Evolutionary conservation across 2,329 filamentous ascomycete genomes (phyloP).

Genomic region (Cladosporium austrohemisphaericum): DNA sequence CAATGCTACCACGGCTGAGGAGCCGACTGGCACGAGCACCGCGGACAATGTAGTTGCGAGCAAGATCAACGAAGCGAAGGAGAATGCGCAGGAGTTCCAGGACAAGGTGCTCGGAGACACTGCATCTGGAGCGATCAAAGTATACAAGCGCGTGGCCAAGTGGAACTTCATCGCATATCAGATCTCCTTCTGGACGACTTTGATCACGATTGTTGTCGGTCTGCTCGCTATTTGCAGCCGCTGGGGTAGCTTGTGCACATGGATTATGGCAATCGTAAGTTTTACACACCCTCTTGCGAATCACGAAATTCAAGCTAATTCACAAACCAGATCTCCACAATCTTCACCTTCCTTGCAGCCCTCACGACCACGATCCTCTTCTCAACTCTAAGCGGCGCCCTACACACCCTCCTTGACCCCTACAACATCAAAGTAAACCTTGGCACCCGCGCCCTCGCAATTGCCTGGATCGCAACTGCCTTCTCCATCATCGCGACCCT

Average conservation of each 20-base stretch:
- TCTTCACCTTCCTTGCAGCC: conserved; percentile 63
- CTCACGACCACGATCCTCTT: conserved; percentile 72
- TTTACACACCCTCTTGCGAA: conserved; percentile 30
- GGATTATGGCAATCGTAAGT: conserved; percentile 66
- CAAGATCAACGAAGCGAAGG: conserved; percentile 46
- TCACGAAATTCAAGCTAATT: conserved; percentile 18
- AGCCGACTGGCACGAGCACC: conserved; percentile 17
- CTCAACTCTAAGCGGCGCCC: conserved; percentile 62
- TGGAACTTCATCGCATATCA: conserved; percentile 84
- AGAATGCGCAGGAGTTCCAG: conserved; percentile 40
- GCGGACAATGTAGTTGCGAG: conserved; percentile 31
- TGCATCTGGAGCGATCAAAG: conserved; percentile 63
- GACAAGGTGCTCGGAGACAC: conserved; percentile 57
- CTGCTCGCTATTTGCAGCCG: conserved; percentile 80
- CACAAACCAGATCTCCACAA: conserved; percentile 41
- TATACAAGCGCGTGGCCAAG: conserved; percentile 69
- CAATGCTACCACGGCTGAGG: conserved; percentile 45
- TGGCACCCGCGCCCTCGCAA: conserved; percentile 65
- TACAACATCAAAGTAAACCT: conserved; percentile 68
- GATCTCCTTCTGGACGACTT: conserved; percentile 66
- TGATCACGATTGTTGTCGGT: conserved; percentile 70
- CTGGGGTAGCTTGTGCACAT: conserved; percentile 76
- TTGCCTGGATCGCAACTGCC: conserved; percentile 74
- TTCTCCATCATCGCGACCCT: conserved; percentile 71
- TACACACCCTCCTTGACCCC: conserved; percentile 62